Evolutionary conservation across 2,329 filamentous ascomycete genomes (phyloP).

Genomic region (Trichophaea hybrida): DNA sequence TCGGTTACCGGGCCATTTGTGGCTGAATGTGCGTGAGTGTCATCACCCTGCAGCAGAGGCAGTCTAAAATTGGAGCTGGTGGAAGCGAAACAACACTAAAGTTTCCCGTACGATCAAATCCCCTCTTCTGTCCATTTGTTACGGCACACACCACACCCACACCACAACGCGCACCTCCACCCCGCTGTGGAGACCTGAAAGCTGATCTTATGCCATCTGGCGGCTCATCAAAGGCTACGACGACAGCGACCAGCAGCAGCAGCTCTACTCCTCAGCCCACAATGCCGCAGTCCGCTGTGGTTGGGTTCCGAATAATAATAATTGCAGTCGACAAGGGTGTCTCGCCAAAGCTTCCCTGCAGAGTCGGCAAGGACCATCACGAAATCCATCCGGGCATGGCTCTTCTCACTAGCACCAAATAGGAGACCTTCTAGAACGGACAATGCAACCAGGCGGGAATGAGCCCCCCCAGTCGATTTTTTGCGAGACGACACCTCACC

Average conservation of each 20-base stretch:
- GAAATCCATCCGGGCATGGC: neutral
- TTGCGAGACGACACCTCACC: neutral
- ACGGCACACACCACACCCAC: too few relatives aligned
- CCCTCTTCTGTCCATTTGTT: neutral
- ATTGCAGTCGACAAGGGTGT: neutral
- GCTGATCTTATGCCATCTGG: neutral
- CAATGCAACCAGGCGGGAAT: neutral
- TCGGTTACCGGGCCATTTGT: slow-evolving; percentile 2
- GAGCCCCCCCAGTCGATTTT: neutral
- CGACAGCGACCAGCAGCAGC: too few relatives aligned
- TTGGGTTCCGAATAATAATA: slow-evolving; percentile 3
- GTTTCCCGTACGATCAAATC: neutral
- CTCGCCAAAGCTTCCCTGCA: slow-evolving; percentile 4
- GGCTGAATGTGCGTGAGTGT: slow-evolving; percentile 1
- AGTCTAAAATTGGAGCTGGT: slow-evolving; percentile 6
- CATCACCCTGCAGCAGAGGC: slow-evolving; percentile 4
- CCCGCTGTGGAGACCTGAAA: neutral
- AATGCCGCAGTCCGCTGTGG: neutral
- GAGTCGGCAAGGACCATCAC: neutral
- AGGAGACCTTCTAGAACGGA: slow-evolving; percentile 1
- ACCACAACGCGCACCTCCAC: too few relatives aligned
- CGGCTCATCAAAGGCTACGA: neutral
- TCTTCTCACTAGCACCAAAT: neutral
- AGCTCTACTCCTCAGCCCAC: too few relatives aligned
- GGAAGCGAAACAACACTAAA: slow-evolving; percentile 2